phyloP scores from a whole-genome alignment of 345 rosid genomes.

The Citrus hindsii region DNA sequence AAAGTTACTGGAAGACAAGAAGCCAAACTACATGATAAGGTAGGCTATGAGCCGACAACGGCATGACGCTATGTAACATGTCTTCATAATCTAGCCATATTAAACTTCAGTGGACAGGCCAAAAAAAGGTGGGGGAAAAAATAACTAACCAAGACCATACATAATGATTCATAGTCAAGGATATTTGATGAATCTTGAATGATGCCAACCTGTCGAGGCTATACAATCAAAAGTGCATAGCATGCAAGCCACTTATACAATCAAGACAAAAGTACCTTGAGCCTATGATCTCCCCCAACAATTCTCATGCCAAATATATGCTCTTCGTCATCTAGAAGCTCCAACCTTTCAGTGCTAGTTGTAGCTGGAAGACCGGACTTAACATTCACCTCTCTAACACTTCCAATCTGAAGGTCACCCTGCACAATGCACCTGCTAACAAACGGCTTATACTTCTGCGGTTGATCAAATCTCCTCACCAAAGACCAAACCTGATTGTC shows the following conservation, averaged over 20 bases:
- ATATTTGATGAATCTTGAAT: neutral
- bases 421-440: slow-evolving; percentile 46
- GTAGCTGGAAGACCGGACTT: slow-evolving; percentile 61
- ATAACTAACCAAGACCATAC: neutral
- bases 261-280: slow-evolving; percentile 29
- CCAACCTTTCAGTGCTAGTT: slow-evolving; percentile 58
- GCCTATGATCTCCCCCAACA: slow-evolving; percentile 59
- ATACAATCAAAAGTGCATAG: neutral
- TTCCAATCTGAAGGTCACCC: slow-evolving; percentile 51
- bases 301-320: slow-evolving; percentile 47
- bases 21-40: neutral
- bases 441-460: slow-evolving; percentile 58
- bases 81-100: neutral
- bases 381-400: slow-evolving; percentile 53
- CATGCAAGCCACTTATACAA: no score
- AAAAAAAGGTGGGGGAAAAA: neutral
- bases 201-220: neutral
- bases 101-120: neutral
- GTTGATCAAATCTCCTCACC: slow-evolving; percentile 59
- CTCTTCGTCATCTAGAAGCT: slow-evolving; percentile 52
- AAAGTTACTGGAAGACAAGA: neutral
- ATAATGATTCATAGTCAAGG: neutral
- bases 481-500: slow-evolving; percentile 51
- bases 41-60: neutral
- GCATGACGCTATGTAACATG: neutral